A percentile compares a stretch with the other conserved stretches of the same genome.
Evolutionary conservation across 2,329 filamentous ascomycete genomes (phyloP).

Genomic region (Gaeumannomyces tritici): DNA sequence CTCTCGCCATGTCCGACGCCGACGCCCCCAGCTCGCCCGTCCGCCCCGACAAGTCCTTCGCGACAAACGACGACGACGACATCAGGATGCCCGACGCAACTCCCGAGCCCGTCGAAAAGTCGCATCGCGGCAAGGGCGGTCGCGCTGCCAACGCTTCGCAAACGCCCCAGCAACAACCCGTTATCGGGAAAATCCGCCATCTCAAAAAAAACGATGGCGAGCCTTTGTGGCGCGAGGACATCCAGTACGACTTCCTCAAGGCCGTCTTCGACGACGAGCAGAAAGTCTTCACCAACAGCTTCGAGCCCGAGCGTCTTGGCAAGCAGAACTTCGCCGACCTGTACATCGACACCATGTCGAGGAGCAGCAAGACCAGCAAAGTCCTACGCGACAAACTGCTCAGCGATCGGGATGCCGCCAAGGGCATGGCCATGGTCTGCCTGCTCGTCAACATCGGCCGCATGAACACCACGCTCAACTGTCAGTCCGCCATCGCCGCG

Average conservation of each 20-base stretch:
- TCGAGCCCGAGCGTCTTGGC: slow-evolving; percentile 50
- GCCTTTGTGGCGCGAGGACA: slow-evolving; percentile 77
- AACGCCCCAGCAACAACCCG: slow-evolving; percentile 20
- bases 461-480: slow-evolving; percentile 98
- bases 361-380: slow-evolving; percentile 98
- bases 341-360: slow-evolving; percentile 97
- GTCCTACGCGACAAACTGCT: slow-evolving; percentile 94
- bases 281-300: slow-evolving; percentile 82
- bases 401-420: slow-evolving; percentile 81
- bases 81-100: slow-evolving; percentile 28
- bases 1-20: slow-evolving; percentile 32
- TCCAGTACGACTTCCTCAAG: slow-evolving; percentile 78
- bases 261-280: slow-evolving; percentile 68
- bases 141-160: slow-evolving; percentile 21
- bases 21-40: slow-evolving; percentile 37
- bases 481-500: slow-evolving; percentile 39
- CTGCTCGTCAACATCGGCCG: slow-evolving; percentile 91
- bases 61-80: slow-evolving; percentile 40
- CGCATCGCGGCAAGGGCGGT: slow-evolving; percentile 15
- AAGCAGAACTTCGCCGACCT: slow-evolving; percentile 85
- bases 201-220: slow-evolving; percentile 85
- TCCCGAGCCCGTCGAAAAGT: slow-evolving; percentile 26
- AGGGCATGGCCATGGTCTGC: slow-evolving; percentile 99
- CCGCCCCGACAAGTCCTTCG: slow-evolving; percentile 34
- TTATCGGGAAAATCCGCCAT: slow-evolving; percentile 65